Percentiles rank a stretch among this genome's conserved stretches.
phyloP scores from a whole-genome alignment of 1,284 basidiomycete genomes.

The Termitomyces sp. region DNA sequence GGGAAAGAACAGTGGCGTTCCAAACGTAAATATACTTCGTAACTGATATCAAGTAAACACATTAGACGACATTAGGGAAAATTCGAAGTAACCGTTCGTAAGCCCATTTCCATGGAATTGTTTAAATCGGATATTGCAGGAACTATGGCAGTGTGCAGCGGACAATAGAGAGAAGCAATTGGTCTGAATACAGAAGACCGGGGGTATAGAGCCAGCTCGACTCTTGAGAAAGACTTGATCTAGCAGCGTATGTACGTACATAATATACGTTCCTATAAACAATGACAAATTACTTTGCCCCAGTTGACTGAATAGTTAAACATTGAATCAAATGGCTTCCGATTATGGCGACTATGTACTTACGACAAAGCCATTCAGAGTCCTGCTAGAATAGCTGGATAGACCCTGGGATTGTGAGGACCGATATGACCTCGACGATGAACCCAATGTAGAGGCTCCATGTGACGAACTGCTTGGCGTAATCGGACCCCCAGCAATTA shows the following conservation, averaged over 20 bases:
- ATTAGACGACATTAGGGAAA: slow-evolving; percentile 4
- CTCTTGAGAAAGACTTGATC: slow-evolving; percentile 12
- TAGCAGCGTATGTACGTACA: slow-evolving; percentile 12
- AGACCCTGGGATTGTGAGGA: slow-evolving; percentile 48
- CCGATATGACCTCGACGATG: slow-evolving; percentile 50
- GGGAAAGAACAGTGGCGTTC: slow-evolving; percentile 3
- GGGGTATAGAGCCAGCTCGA: slow-evolving; percentile 36
- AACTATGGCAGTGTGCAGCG: slow-evolving; percentile 29
- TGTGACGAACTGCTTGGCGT: slow-evolving; percentile 54
- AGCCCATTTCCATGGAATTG: slow-evolving; percentile 19
- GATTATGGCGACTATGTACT: slow-evolving; percentile 19
- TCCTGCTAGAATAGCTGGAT: slow-evolving; percentile 49
- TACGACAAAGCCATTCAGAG: slow-evolving; percentile 48
- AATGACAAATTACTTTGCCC: slow-evolving; percentile 35
- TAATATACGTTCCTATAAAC: slow-evolving; percentile 16
- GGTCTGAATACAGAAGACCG: slow-evolving; percentile 37
- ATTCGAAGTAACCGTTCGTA: slow-evolving; percentile 2
- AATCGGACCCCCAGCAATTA: slow-evolving; percentile 43
- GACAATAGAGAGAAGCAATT: slow-evolving; percentile 23
- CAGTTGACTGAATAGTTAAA: slow-evolving; percentile 32
- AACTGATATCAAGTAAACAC: slow-evolving; percentile 1
- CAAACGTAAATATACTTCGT: not conserved
- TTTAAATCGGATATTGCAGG: slow-evolving; percentile 35
- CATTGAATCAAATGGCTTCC: slow-evolving; percentile 1
- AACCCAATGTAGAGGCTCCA: slow-evolving; percentile 37